Percentiles rank a stretch among this genome's conserved stretches.
These are phyloP conservation scores for Penicillium goetzii DNA, from an alignment of 495 filamentous ascomycete species.

Conservation along the genomic window DNA sequence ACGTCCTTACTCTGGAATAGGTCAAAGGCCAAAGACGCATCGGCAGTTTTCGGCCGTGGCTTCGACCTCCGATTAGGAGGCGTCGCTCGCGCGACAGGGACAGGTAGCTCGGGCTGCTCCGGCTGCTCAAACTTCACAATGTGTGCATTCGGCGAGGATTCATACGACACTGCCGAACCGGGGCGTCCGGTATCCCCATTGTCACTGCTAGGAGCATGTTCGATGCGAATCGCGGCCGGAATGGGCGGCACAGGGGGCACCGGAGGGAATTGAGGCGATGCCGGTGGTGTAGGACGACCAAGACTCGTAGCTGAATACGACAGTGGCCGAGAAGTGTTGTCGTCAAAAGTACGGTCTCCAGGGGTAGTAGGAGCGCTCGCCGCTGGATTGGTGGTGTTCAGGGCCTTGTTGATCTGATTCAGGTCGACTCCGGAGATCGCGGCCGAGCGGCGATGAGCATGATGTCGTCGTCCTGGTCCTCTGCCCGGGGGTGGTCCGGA, in stretches of 20 bases:
- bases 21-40: conserved; percentile 51
- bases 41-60: conserved; percentile 55
- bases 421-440: conserved; percentile 87
- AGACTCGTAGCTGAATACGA: conserved; percentile 43
- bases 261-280: conserved; percentile 41
- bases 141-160: conserved; percentile 67
- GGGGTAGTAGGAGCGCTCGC: conserved; percentile 73
- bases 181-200: conserved; percentile 70
- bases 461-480: conserved; percentile 63
- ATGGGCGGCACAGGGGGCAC: conserved; percentile 32
- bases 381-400: conserved; percentile 48
- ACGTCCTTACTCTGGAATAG: conserved; percentile 20
- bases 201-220: conserved; percentile 58
- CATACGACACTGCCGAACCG: conserved; percentile 72
- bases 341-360: conserved; percentile 46
- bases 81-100: conserved; percentile 66
- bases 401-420: conserved; percentile 66
- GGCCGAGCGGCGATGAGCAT: conserved; percentile 83
- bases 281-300: conserved; percentile 39
- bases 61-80: conserved; percentile 51
- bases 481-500: conserved; percentile 48
- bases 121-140: conserved; percentile 47
- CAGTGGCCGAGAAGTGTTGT: conserved; percentile 39
- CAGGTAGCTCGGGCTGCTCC: conserved; percentile 49
- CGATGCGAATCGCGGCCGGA: conserved; percentile 25